A percentile compares a stretch with the other conserved stretches of the same genome.
Evolutionary conservation across 805 yeast genomes (phyloP).

Genomic region (Ogataea salicorniae): DNA sequence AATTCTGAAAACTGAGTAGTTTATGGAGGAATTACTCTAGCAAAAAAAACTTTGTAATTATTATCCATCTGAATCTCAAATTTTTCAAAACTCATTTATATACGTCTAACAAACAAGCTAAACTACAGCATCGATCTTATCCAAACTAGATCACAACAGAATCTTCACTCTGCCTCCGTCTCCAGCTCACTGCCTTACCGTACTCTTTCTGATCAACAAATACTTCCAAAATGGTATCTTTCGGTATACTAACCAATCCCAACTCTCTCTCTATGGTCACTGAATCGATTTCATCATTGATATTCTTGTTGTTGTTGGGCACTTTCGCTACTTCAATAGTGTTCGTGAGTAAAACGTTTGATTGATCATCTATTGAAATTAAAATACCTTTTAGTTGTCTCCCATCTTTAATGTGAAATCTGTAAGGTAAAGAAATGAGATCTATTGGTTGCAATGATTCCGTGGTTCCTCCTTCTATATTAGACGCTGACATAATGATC

Average conservation of each 20-base stretch:
- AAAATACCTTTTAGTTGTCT: slow-evolving; percentile 33
- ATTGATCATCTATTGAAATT: slow-evolving; percentile 40
- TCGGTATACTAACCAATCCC: slow-evolving; percentile 53
- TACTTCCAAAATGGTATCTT: slow-evolving; percentile 31
- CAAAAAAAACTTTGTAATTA: too few relatives aligned
- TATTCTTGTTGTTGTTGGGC: too few relatives aligned
- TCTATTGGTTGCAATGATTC: slow-evolving; percentile 20
- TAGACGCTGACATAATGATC: neutral
- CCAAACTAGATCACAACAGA: too few relatives aligned
- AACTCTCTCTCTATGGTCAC: slow-evolving; percentile 31
- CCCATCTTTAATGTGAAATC: slow-evolving; percentile 26
- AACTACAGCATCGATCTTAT: neutral
- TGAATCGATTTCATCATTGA: neutral
- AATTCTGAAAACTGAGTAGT: too few relatives aligned
- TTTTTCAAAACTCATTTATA: too few relatives aligned
- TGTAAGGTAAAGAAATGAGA: slow-evolving; percentile 29
- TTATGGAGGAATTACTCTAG: too few relatives aligned
- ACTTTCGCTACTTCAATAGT: slow-evolving; percentile 26
- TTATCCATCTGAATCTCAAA: too few relatives aligned
- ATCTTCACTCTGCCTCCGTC: slow-evolving; percentile 4
- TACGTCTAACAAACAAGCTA: too few relatives aligned
- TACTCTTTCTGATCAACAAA: slow-evolving; percentile 23
- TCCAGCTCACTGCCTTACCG: slow-evolving; percentile 11
- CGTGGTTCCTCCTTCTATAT: neutral
- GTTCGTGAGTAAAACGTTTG: slow-evolving; percentile 36